phyloP scores from a whole-genome alignment of 371 early-diverging fungal species.

The Lichtheimia ornata region DNA sequence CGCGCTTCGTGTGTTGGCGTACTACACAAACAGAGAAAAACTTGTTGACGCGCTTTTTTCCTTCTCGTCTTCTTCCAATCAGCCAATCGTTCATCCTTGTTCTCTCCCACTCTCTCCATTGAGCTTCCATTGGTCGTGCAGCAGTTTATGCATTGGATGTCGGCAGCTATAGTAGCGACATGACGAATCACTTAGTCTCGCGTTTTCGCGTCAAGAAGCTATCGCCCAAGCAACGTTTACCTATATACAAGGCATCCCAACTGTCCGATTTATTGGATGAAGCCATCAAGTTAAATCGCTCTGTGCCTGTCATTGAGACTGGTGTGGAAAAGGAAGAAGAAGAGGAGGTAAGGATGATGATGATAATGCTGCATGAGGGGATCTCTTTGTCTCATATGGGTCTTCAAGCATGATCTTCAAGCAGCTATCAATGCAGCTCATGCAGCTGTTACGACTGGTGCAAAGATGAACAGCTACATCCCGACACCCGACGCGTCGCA shows the following conservation, averaged over 20 bases:
- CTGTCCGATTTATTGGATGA: slow-evolving; percentile 83
- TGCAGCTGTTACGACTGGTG: slow-evolving; percentile 67
- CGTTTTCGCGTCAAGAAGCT: slow-evolving; percentile 91
- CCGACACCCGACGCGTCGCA: slow-evolving; percentile 93
- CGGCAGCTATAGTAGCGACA: neutral
- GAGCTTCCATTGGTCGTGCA: too few relatives aligned
- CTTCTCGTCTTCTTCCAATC: too few relatives aligned
- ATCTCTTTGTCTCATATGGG: neutral
- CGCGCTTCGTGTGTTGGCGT: too few relatives aligned
- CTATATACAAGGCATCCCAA: slow-evolving; percentile 79
- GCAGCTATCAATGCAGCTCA: slow-evolving; percentile 86
- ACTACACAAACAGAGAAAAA: too few relatives aligned
- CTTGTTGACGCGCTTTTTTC: too few relatives aligned
- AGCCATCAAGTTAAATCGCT: slow-evolving; percentile 68
- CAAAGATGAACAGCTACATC: slow-evolving; percentile 66
- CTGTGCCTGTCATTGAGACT: slow-evolving; percentile 70
- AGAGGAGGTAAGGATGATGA: slow-evolving; percentile 53
- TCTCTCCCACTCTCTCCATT: too few relatives aligned
- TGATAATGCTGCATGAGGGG: neutral
- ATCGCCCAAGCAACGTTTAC: slow-evolving; percentile 81
- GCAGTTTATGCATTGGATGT: too few relatives aligned
- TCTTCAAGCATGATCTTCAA: slow-evolving; percentile 79
- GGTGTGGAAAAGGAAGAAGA: slow-evolving; percentile 78
- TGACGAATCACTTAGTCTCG: slow-evolving; percentile 47
- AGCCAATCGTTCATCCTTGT: too few relatives aligned